Evolutionary conservation across 768 basidiomycete genomes (phyloP), one percentile per base, ranked within the genome.

Genomic region (Mycena chlorophos): DNA sequence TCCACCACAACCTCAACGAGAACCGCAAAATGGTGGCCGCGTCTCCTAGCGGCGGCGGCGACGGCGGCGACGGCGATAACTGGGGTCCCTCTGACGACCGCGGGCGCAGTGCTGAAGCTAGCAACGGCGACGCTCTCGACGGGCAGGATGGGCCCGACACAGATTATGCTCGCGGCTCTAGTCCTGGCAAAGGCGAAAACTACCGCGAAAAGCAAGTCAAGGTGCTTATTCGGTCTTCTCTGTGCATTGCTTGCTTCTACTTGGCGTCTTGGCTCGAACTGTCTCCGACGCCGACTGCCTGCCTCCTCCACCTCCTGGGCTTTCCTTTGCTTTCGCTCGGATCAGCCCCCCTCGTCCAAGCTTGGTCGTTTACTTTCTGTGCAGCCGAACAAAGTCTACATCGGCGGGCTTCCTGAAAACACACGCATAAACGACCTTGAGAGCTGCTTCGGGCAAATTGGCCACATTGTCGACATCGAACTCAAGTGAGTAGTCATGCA

Each of bases 341-440:
- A 73, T 72, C 71, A 71, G 71, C 76, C 76, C 71, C 79, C 77
- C 69, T 75, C 71, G 67, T 80, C 78, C 75, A 80, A 74, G 69
- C 79, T 80, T 76, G 74, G 75, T 82, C 84, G 84, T 84, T 86
- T 77, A 86, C 80, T 71, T 78, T 84, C 75, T 82, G 76, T 79
- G 76, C 82, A 93, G 90, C 87, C 90, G 77, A 92, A 91, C 77
- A 94, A 94, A 77, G 87, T 94, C 71, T 94, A 94, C 71, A 85
- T 94, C 68, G 91, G 91, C 68, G 90, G 91, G 62, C 81, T 94
- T 57, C 92, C 91, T 60, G 89, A 91, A 74, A 81, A 91, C 62
- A 93, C 91, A 46, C 87, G 88, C 59, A 82, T 87, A 73, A 89
- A 91, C 75, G 91, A 94, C 66, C 73, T 94, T 25, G 87, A 85